These are phyloP conservation scores for Phallus indusiatus DNA, from an alignment of 768 basidiomycete genomes.

Conservation along the genomic window DNA sequence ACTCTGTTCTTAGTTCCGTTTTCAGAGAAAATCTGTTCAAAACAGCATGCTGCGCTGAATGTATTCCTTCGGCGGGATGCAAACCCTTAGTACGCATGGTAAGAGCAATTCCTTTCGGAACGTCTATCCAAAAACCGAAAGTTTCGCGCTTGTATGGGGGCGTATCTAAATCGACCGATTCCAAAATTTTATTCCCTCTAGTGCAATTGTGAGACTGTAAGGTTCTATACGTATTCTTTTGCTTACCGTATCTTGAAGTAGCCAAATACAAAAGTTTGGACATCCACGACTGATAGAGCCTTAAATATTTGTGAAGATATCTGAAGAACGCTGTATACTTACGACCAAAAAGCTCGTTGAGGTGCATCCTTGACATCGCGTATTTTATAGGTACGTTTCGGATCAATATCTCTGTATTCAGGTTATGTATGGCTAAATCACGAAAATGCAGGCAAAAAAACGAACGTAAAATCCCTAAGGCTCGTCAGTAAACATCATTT, in stretches of 20 bases:
- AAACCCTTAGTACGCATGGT: slow-evolving; percentile 47
- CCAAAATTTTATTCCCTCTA: slow-evolving; percentile 58
- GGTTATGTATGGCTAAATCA: not conserved
- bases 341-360: slow-evolving; percentile 63
- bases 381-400: slow-evolving; percentile 67
- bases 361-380: slow-evolving; percentile 49
- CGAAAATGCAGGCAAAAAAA: not conserved
- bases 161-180: slow-evolving; percentile 68
- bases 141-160: slow-evolving; percentile 68
- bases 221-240: not conserved
- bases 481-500: not conserved
- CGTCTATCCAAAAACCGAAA: slow-evolving; percentile 73
- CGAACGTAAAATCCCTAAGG: slow-evolving; percentile 66
- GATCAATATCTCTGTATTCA: slow-evolving; percentile 56
- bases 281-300: slow-evolving; percentile 41
- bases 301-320: not conserved
- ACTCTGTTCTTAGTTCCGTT: slow-evolving; percentile 70
- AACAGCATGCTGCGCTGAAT: slow-evolving; percentile 77
- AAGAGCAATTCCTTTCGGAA: slow-evolving; percentile 44
- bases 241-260: slow-evolving; percentile 70
- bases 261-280: slow-evolving; percentile 67
- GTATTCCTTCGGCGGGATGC: slow-evolving; percentile 71
- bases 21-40: slow-evolving; percentile 67
- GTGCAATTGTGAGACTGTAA: not conserved
- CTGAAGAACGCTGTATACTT: slow-evolving; percentile 21